Evolutionary conservation across 495 filamentous ascomycete genomes (phyloP).

Genomic region (Penicillium canescens): DNA sequence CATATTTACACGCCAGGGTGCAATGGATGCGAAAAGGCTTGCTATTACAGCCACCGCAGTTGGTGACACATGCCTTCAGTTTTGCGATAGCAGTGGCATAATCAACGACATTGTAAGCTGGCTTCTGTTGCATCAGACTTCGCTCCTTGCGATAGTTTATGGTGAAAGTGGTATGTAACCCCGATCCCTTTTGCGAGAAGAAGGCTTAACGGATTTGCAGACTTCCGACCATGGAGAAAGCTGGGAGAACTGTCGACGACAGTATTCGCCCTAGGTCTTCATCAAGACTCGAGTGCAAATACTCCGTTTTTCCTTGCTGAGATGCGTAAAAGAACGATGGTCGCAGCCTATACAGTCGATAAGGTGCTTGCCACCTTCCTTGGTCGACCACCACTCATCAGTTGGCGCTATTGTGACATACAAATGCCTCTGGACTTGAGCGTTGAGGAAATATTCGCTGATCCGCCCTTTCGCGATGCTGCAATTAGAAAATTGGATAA

Average conservation of each 20-base stretch:
- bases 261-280: constrained; percentile 54
- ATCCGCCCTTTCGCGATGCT: constrained; percentile 33
- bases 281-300: constrained; percentile 37
- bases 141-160: constrained; percentile 22
- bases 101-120: constrained; percentile 27
- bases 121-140: constrained; percentile 21
- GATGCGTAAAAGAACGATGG: constrained; percentile 47
- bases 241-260: constrained; percentile 26
- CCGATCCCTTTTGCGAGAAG: background rate
- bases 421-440: constrained; percentile 54
- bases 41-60: constrained; percentile 14
- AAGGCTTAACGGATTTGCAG: constrained; percentile 7
- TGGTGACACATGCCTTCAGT: constrained; percentile 30
- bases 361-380: constrained; percentile 50
- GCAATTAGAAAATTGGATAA: constrained; percentile 39
- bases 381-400: constrained; percentile 53
- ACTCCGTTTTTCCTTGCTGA: constrained; percentile 49
- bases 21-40: constrained; percentile 11
- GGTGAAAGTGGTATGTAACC: constrained; percentile 24
- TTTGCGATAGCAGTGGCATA: constrained; percentile 27
- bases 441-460: constrained; percentile 44
- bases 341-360: constrained; percentile 44
- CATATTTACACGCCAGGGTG: constrained; percentile 4
- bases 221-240: constrained; percentile 28
- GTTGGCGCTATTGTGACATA: constrained; percentile 49